These are phyloP conservation scores for Stemphylium lycopersici DNA, from an alignment of 2,329 filamentous ascomycete species.

Conservation along the genomic window DNA sequence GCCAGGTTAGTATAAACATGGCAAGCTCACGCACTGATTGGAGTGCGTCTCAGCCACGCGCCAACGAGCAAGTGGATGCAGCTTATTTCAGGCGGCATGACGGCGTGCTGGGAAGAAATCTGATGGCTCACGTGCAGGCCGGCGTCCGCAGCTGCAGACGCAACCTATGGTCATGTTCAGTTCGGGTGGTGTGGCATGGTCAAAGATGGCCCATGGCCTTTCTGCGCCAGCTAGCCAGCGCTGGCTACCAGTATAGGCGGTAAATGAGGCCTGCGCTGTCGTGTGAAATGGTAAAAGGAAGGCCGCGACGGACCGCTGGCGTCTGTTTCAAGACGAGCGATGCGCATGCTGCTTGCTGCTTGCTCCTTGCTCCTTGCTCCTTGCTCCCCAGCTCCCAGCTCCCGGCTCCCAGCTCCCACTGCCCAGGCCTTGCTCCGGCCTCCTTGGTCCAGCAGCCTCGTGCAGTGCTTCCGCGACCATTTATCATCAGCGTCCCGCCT, in stretches of 20 bases:
- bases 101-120: constrained; percentile 27
- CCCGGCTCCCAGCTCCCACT: neutral
- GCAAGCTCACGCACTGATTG: constrained; percentile 16
- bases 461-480: constrained; percentile 18
- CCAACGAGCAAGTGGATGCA: constrained; percentile 28
- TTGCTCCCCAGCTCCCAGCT: constrained; percentile 14
- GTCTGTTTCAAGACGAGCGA: constrained; percentile 29
- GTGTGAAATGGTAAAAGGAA: constrained; percentile 9
- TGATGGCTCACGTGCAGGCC: constrained; percentile 30
- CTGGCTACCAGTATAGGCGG: neutral
- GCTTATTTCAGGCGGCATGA: constrained; percentile 21
- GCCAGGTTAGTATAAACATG: constrained; percentile 2
- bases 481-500: constrained; percentile 1
- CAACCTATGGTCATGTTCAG: constrained; percentile 12
- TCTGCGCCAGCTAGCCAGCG: too few relatives aligned
- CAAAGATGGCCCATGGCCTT: neutral
- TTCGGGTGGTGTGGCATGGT: neutral
- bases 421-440: neutral
- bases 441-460: constrained; percentile 14
- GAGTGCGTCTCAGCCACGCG: constrained; percentile 30
- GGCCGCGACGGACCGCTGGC: constrained; percentile 30
- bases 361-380: too few relatives aligned
- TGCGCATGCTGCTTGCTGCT: too few relatives aligned
- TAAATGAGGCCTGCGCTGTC: constrained; percentile 9
- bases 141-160: constrained; percentile 18